Evolutionary conservation across 495 filamentous ascomycete genomes (phyloP).

Genomic region (Amniculicola lignicola): DNA sequence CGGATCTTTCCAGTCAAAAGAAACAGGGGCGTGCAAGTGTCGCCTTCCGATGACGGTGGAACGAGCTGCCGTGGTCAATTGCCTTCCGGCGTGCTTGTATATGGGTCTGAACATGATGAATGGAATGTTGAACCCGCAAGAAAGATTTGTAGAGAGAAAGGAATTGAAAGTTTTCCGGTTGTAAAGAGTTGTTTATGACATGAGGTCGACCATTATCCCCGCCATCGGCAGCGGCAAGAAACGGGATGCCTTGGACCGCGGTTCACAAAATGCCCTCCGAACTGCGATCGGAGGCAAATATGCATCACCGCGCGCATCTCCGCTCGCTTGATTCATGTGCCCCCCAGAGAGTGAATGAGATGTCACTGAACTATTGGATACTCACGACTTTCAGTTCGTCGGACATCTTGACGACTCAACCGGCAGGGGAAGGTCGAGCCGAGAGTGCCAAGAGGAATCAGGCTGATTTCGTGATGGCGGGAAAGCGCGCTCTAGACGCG

Average conservation of each 20-base stretch:
- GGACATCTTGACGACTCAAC: too few species aligned
- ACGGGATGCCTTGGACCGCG: slow-evolving; percentile 14
- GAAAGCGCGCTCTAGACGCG: slow-evolving; percentile 13
- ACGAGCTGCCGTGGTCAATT: slow-evolving; percentile 36
- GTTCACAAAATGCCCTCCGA: slow-evolving; percentile 2
- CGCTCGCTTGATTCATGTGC: too few species aligned
- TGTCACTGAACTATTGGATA: too few species aligned
- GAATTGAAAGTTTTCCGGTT: not conserved
- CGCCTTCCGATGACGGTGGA: slow-evolving; percentile 42
- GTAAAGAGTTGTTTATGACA: too few species aligned
- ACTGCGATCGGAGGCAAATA: not conserved
- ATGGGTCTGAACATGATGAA: slow-evolving; percentile 45
- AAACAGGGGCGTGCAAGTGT: slow-evolving; percentile 52
- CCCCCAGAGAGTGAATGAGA: too few species aligned
- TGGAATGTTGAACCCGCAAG: not conserved
- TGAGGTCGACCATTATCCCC: too few species aligned
- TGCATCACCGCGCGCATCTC: too few species aligned
- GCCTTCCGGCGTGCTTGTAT: slow-evolving; percentile 38
- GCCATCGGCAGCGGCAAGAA: not conserved
- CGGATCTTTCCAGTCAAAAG: slow-evolving; percentile 93
- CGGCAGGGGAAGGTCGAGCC: too few species aligned
- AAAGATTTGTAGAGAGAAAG: not conserved
- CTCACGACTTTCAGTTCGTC: too few species aligned
- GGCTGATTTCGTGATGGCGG: slow-evolving; percentile 22
- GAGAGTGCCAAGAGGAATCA: slow-evolving; percentile 22